A percentile compares a stretch with the other conserved stretches of the same genome.
phyloP scores from a whole-genome alignment of 352 stramenopile species.

The Pythium volutum region DNA sequence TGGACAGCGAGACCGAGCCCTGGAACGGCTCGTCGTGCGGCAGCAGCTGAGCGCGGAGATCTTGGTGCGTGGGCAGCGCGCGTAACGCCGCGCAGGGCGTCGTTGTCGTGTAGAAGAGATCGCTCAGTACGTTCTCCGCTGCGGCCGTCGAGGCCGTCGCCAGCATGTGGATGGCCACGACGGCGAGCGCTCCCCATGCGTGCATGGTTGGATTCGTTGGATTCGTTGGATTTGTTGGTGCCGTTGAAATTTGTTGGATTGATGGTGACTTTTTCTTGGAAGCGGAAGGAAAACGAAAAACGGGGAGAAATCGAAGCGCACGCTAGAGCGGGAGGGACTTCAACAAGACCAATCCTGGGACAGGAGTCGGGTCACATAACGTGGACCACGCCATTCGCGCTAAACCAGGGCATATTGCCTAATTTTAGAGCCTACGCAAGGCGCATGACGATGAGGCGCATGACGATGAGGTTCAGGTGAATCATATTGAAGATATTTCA shows the following conservation, averaged over 20 bases:
- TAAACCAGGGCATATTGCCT: not conserved
- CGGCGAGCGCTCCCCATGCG: not conserved
- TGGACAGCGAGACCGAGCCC: slow-evolving; percentile 17
- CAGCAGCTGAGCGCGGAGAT: slow-evolving; percentile 21
- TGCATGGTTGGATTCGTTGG: slow-evolving; percentile 5
- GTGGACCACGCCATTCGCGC: slow-evolving; percentile 8
- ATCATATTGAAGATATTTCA: no score
- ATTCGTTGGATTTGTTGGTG: not conserved
- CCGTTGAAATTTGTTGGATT: not conserved
- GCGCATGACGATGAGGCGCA: no score
- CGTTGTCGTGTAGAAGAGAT: slow-evolving; percentile 28
- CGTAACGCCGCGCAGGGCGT: slow-evolving; percentile 12
- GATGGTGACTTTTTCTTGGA: not conserved
- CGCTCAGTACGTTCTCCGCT: slow-evolving; percentile 11
- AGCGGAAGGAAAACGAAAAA: slow-evolving; percentile 12
- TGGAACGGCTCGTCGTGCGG: slow-evolving; percentile 8
- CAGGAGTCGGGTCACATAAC: not conserved
- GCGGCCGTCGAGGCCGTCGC: not conserved
- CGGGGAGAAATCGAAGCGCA: slow-evolving; percentile 8
- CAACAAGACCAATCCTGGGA: slow-evolving; percentile 20
- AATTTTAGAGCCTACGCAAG: no score
- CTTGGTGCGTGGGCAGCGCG: slow-evolving; percentile 3
- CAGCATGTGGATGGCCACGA: not conserved
- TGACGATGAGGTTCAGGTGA: no score
- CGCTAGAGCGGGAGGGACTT: slow-evolving; percentile 18